These are phyloP conservation scores for Lactifluus subvellereus DNA, from an alignment of 768 basidiomycete genomes.

Conservation along the genomic window DNA sequence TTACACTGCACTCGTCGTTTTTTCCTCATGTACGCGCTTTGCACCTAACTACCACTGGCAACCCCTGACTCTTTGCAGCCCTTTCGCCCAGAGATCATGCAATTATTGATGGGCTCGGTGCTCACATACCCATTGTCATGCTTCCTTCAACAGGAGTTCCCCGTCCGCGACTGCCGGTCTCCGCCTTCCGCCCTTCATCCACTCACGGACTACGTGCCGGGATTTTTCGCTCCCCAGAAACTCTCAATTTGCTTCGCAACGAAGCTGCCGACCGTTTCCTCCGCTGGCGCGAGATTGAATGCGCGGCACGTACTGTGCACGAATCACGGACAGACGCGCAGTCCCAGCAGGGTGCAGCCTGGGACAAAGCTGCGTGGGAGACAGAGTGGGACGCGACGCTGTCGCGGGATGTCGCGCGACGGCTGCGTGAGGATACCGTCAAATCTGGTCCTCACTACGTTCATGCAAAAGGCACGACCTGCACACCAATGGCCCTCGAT, in stretches of 20 bases:
- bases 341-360: constrained; percentile 26
- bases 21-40: constrained; percentile 35
- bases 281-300: constrained; percentile 66
- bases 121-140: constrained; percentile 53
- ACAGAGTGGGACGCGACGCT: constrained; percentile 55
- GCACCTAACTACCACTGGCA: neutral
- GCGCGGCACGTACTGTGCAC: constrained; percentile 43
- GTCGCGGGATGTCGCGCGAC: constrained; percentile 55
- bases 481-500: constrained; percentile 41
- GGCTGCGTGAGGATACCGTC: constrained; percentile 38
- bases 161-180: constrained; percentile 31
- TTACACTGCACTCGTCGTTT: constrained; percentile 53
- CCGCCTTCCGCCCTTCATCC: constrained; percentile 52
- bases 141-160: constrained; percentile 33
- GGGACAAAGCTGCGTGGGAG: constrained; percentile 65
- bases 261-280: constrained; percentile 68
- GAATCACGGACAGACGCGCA: constrained; percentile 23
- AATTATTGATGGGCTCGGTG: constrained; percentile 40
- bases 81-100: constrained; percentile 28
- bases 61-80: constrained; percentile 1
- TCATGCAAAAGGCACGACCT: constrained; percentile 23
- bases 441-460: neutral
- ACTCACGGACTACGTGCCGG: constrained; percentile 48
- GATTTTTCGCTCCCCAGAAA: constrained; percentile 61
- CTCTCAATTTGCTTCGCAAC: constrained; percentile 46